phyloP scores from a whole-genome alignment of 495 filamentous ascomycete genomes.

The Penicillium bialowiezense region DNA sequence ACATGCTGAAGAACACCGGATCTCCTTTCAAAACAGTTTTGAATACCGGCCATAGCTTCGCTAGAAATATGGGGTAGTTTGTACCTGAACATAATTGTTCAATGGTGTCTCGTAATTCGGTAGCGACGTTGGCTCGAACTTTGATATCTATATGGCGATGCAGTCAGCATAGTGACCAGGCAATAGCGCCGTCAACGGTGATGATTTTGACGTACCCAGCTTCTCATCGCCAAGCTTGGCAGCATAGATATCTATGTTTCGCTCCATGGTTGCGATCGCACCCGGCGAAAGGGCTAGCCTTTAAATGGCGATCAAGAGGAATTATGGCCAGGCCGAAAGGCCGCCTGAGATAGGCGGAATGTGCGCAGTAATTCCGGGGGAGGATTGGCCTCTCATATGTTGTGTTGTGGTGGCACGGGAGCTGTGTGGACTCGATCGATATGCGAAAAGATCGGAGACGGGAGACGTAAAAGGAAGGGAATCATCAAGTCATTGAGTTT shows the following conservation, averaged over 20 bases:
- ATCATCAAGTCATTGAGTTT: constrained; percentile 47
- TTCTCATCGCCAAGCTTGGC: constrained; percentile 57
- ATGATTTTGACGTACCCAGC: constrained; percentile 47
- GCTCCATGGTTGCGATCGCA: constrained; percentile 40
- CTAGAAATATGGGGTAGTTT: constrained; percentile 73
- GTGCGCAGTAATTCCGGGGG: constrained; percentile 26
- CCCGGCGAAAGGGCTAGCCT: constrained; percentile 27
- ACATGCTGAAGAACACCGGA: constrained; percentile 86
- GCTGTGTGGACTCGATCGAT: constrained; percentile 53
- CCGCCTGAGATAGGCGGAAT: constrained; percentile 34
- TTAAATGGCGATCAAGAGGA: constrained; percentile 17
- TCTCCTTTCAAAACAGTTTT: constrained; percentile 78
- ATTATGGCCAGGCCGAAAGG: constrained; percentile 42
- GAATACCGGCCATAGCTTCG: constrained; percentile 87
- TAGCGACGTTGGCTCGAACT: constrained; percentile 70
- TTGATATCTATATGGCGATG: constrained; percentile 60
- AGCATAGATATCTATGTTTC: constrained; percentile 58
- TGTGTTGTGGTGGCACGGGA: constrained; percentile 45
- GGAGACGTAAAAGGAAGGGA: constrained; percentile 14
- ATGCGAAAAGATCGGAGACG: constrained; percentile 41
- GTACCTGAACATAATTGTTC: constrained; percentile 65
- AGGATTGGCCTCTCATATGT: constrained; percentile 42
- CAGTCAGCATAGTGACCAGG: constrained; percentile 2
- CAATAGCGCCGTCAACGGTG: background rate
- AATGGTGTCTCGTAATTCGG: constrained; percentile 79